Evolutionary conservation across 805 yeast genomes (phyloP), one percentile per base, ranked within the genome.

Genomic region (Blastobotrys chiropterorum): DNA sequence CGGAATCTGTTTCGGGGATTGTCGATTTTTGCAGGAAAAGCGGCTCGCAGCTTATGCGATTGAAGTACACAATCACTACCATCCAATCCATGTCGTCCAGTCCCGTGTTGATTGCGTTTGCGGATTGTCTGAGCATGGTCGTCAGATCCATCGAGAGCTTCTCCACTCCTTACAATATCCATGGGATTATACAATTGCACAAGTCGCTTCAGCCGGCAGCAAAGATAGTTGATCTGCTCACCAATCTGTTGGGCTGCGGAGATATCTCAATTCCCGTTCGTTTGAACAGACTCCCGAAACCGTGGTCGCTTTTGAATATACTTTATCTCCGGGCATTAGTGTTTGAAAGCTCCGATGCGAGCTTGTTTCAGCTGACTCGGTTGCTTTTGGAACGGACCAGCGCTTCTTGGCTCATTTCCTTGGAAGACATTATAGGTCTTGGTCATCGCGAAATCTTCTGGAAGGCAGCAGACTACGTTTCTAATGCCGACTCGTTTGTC

Each of bases 101-200:
- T n/a, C 46, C 51, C 3, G 51, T 48, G n/a, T 39, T 48, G 26
- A 42, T 48, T 16, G 47, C 51, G n/a, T 48, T 48, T 16, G 45
- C 51, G 7, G 43, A 43, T 31, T 48, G 51, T 30, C 13, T 48
- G 5, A 31, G 20, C 38, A 15, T 48, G n/a, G 46, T 48, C 11
- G 40, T 48, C 21, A 34, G 31, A 16, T 13, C 41, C 14, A 48
- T 48, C 16, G 51, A 48, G 34, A 38, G 31, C 21, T 5, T 7
- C n/a, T 26, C 17, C 15, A 26, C 31, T 11, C 46, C 11, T 44
- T 30, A 7, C 13, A 16, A 15, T 19, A 40, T 40, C 43, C 8
- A n/a, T n/a, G 43, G 43, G 20, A 40, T 40, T 40, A 26, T 40
- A 3, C 19, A 38, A 14, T 26, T 46, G 38, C 22, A 46, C 30